phyloP scores from a whole-genome alignment of 2,329 filamentous ascomycete species.

The Stachybotrys chlorohalonatus region DNA sequence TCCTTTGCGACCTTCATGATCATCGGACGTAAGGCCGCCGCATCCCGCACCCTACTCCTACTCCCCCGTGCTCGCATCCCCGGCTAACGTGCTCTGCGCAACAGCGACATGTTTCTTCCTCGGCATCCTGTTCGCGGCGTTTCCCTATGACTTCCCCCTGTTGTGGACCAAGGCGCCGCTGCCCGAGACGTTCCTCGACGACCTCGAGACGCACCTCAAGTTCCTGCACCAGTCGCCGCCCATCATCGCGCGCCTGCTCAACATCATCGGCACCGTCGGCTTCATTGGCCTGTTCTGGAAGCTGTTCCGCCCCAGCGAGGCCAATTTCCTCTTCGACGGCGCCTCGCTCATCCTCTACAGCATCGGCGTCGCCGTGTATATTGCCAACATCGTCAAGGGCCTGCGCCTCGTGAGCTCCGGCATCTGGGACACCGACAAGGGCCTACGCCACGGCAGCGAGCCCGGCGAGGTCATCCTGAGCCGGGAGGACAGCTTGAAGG shows the following conservation, averaged over 20 bases:
- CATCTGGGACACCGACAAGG: conserved; percentile 42
- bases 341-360: conserved; percentile 74
- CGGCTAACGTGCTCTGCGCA: conserved; percentile 3
- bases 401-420: conserved; percentile 73
- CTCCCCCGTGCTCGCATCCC: conserved; percentile 4
- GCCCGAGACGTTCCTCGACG: conserved; percentile 62
- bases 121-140: conserved; percentile 90
- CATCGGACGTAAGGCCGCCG: conserved; percentile 64
- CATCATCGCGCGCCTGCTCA: conserved; percentile 84
- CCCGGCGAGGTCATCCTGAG: conserved; percentile 60
- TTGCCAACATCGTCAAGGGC: conserved; percentile 94
- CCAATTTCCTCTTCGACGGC: conserved; percentile 91
- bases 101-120: conserved; percentile 88
- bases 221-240: conserved; percentile 89
- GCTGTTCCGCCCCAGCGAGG: conserved; percentile 87
- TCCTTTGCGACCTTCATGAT: conserved; percentile 97
- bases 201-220: conserved; percentile 81
- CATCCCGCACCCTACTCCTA: neutral
- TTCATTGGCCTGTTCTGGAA: conserved; percentile 87
- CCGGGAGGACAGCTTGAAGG: conserved; percentile 81
- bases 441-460: conserved; percentile 27
- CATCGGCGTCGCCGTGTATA: conserved; percentile 84
- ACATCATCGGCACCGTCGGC: conserved; percentile 84
- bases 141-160: conserved; percentile 91
- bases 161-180: conserved; percentile 66